These are phyloP conservation scores for Trapa incisa DNA, from an alignment of 345 rosid species.

Conservation along the genomic window DNA sequence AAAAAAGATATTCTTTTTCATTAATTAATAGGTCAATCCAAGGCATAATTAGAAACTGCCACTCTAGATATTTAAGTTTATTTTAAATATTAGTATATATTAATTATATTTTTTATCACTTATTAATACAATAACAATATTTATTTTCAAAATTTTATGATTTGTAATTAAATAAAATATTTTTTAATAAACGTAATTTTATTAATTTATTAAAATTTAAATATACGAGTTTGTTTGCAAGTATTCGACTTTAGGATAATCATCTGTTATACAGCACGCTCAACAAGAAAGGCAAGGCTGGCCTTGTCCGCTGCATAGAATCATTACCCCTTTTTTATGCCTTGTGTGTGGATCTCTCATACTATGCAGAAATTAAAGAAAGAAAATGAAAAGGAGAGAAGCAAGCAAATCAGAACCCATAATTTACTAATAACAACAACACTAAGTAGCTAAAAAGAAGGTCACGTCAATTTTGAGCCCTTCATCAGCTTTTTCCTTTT, in stretches of 20 bases:
- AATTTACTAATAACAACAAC: not conserved
- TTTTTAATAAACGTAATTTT: no score
- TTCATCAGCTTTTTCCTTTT: not conserved
- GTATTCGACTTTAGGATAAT: not conserved
- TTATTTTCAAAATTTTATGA: no score
- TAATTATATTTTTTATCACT: no score
- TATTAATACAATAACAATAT: no score
- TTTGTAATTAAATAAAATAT: no score
- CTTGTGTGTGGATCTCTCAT: not conserved
- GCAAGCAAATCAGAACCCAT: not conserved
- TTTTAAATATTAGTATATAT: no score
- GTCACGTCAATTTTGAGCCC: not conserved
- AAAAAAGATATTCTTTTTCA: no score
- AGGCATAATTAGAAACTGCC: no score
- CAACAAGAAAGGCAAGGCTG: not conserved
- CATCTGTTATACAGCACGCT: not conserved
- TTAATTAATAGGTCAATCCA: no score
- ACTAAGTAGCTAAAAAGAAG: not conserved
- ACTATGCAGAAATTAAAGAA: not conserved
- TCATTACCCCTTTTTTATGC: not conserved
- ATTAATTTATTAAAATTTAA: no score
- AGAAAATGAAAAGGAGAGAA: not conserved
- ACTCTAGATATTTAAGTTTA: no score
- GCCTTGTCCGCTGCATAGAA: not conserved
- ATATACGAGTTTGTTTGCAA: no score